Evolutionary conservation across 2,329 filamentous ascomycete species (phyloP).

Genomic region (Apiospora arundinis): DNA sequence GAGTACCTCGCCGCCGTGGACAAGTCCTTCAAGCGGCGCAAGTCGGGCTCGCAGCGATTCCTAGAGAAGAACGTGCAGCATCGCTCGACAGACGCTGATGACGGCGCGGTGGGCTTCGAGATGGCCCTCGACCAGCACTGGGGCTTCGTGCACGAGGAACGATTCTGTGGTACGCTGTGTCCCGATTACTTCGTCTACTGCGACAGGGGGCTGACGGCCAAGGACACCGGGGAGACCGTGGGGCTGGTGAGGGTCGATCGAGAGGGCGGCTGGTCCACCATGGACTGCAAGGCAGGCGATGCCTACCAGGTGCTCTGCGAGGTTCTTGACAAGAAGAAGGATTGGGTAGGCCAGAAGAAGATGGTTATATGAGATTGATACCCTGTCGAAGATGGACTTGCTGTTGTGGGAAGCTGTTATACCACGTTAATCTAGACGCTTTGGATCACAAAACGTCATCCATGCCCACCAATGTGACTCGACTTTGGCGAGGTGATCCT

Average conservation of each 20-base stretch:
- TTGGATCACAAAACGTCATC: too few species aligned
- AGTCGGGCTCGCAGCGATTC: not conserved
- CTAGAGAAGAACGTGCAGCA: not conserved
- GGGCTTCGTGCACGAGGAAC: not conserved
- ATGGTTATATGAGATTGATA: not conserved
- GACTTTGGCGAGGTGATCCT: too few species aligned
- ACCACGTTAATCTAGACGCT: too few species aligned
- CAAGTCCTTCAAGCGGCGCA: not conserved
- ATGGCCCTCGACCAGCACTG: not conserved
- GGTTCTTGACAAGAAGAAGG: not conserved
- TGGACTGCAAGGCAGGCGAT: slow-evolving; percentile 8
- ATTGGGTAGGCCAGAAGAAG: not conserved
- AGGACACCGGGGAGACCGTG: not conserved
- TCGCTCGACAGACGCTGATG: not conserved
- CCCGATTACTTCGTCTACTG: not conserved
- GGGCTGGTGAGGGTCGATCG: not conserved
- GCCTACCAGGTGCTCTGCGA: not conserved
- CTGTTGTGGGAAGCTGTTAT: too few species aligned
- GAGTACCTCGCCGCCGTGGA: not conserved
- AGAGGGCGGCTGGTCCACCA: not conserved
- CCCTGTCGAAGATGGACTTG: too few species aligned
- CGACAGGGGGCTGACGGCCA: not conserved
- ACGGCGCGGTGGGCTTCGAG: not conserved
- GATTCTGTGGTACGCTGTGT: not conserved
- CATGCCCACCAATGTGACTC: too few species aligned